phyloP scores from a whole-genome alignment of 1,284 basidiomycete genomes.

The Cutaneotrichosporon cyanovorans region DNA sequence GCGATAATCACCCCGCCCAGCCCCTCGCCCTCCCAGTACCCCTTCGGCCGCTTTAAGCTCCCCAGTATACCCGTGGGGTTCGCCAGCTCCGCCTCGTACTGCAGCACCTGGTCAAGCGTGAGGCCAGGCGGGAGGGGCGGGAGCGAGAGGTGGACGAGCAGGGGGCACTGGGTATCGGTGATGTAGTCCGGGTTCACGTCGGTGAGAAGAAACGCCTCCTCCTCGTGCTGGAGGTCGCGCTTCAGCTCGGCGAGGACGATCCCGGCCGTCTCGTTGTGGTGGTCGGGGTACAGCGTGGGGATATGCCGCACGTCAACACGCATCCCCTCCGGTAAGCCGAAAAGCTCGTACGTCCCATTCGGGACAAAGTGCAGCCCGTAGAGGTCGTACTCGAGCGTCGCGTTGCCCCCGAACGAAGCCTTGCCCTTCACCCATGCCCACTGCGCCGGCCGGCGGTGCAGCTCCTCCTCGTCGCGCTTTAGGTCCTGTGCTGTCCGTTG shows the following conservation, averaged over 20 bases:
- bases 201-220: constrained; percentile 25
- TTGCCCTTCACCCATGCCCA: constrained; percentile 4
- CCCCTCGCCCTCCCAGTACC: constrained; percentile 34
- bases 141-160: constrained; percentile 36
- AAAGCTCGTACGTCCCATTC: constrained; percentile 69
- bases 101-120: constrained; percentile 22
- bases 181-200: constrained; percentile 28
- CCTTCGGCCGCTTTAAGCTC: constrained; percentile 27
- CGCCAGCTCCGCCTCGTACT: constrained; percentile 34
- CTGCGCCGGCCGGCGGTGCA: neutral
- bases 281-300: constrained; percentile 49
- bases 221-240: constrained; percentile 29
- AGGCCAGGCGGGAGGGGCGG: constrained; percentile 33
- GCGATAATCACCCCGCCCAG: constrained; percentile 63
- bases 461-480: neutral
- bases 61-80: constrained; percentile 36
- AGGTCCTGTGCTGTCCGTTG: constrained; percentile 3
- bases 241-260: constrained; percentile 61
- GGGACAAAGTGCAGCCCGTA: constrained; percentile 64
- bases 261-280: constrained; percentile 54
- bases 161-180: constrained; percentile 27
- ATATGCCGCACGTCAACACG: constrained; percentile 54
- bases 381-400: constrained; percentile 36
- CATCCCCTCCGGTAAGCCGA: constrained; percentile 56
- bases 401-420: constrained; percentile 1